phyloP scores from a whole-genome alignment of 2,329 filamentous ascomycete genomes.

The Calcarisporium arbuscula region DNA sequence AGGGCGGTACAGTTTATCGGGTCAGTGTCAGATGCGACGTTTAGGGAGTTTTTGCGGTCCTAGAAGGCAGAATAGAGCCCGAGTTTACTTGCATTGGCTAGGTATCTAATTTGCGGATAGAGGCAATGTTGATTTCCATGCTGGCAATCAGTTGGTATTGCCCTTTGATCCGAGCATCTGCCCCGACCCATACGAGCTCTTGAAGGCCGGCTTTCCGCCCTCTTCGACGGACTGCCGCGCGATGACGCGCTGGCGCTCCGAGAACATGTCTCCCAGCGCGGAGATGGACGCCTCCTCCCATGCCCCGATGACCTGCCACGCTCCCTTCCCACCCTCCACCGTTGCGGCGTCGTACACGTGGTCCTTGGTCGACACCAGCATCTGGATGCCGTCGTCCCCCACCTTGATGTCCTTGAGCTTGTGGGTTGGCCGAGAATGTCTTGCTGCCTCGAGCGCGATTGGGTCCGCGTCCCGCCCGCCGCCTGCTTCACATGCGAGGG shows the following conservation, averaged over 20 bases:
- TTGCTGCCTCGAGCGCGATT: too few species aligned
- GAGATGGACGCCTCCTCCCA: conserved; percentile 10
- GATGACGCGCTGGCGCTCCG: background rate
- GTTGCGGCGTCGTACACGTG: conserved; percentile 13
- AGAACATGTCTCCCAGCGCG: conserved; percentile 2
- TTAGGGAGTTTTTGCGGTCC: background rate
- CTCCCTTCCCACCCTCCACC: conserved; percentile 7
- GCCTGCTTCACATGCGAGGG: too few species aligned
- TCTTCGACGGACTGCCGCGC: background rate
- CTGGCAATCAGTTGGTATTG: background rate
- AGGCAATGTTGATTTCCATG: background rate
- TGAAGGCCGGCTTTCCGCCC: background rate
- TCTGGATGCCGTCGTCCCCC: conserved; percentile 9
- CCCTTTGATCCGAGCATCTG: background rate
- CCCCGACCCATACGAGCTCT: background rate
- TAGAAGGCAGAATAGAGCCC: background rate
- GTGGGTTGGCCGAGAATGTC: background rate
- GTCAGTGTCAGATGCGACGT: background rate
- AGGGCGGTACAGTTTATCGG: background rate
- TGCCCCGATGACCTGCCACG: conserved; percentile 15
- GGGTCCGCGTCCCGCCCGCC: too few species aligned
- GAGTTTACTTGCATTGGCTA: background rate
- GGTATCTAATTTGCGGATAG: too few species aligned
- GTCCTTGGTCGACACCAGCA: conserved; percentile 15
- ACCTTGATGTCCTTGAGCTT: background rate